Evolutionary conservation across 148 eudicot genomes (phyloP).

Genomic region (Talinum fruticosum): DNA sequence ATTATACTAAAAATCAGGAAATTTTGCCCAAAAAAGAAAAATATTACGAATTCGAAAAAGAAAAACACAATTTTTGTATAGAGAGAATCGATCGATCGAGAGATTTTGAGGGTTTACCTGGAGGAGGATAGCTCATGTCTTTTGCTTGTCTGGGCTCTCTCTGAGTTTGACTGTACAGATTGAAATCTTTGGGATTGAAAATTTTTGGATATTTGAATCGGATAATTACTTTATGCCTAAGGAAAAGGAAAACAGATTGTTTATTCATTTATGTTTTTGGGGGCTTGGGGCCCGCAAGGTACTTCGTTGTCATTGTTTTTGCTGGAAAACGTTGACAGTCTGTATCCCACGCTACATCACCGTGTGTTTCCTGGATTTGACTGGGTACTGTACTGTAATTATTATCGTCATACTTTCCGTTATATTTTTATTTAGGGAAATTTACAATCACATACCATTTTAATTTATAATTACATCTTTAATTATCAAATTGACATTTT

Average conservation of each 20-base stretch:
- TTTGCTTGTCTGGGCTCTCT: not conserved
- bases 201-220: not conserved
- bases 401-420: no score
- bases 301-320: not conserved
- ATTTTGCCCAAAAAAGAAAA: no score
- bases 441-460: no score
- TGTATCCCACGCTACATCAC: not conserved
- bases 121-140: conserved; percentile 29
- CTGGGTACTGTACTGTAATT: no score
- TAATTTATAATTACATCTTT: no score
- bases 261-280: not conserved
- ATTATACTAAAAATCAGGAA: no score
- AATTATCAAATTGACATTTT: no score
- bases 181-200: not conserved
- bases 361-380: not conserved
- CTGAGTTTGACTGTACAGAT: not conserved
- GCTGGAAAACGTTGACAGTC: not conserved
- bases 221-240: not conserved
- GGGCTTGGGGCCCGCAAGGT: not conserved
- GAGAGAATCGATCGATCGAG: not conserved
- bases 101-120: conserved; percentile 11
- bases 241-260: not conserved
- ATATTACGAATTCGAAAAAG: no score
- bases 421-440: no score
- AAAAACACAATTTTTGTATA: no score